Base-by-base conservation (phyloP, 75 land plant species). In the Cunninghamia lanceolata region DNA sequence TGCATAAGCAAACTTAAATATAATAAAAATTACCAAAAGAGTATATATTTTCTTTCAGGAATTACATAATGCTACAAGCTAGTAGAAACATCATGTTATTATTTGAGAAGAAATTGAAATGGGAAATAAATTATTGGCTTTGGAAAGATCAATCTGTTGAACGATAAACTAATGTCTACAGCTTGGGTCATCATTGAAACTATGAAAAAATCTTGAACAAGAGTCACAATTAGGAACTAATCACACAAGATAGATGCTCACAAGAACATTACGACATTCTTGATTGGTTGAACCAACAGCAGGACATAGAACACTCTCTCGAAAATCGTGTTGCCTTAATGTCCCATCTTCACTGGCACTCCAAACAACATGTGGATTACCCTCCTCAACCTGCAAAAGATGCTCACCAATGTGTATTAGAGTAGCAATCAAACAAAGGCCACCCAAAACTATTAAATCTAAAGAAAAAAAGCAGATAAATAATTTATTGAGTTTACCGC, bases 341-440 rank as follows among this genome's bases (percentile, higher is more conserved):
- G 99, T 98, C 40, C 99, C 99, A 92, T 98, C 99, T 89, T 98
- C 99, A 91, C 99, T 98, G 30, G 99, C 99, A 91, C 99, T 98
- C 99, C 99, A 98, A 15, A 98, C 93, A 21, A 97, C 92, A 94
- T 98, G 91, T 25, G 99, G 99, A 79, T 98, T 98, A 78, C 99
- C 99, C 68, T 91, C 95, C 94, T 98, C 99, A 85, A 97, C 99
- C 99, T 98, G 85, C 76, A 89, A 86, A 73, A 73, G 13, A 73
- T 73, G 75, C 4, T 36, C 56, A 83, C 21, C 14, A 9, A 83
- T 50, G 14, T 36, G 2, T 53, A 36, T 32, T 15, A 9, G 35
- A n/a, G 5, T 16, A 83, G 84, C 38, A 47, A 83, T 53, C 19
- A 50, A 83, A 59, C 9, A 42, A 9, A 83, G 10, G 5, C 84